Base-by-base conservation (phyloP, 1,284 basidiomycete genomes). In the Boletus albobrunnescens region DNA sequence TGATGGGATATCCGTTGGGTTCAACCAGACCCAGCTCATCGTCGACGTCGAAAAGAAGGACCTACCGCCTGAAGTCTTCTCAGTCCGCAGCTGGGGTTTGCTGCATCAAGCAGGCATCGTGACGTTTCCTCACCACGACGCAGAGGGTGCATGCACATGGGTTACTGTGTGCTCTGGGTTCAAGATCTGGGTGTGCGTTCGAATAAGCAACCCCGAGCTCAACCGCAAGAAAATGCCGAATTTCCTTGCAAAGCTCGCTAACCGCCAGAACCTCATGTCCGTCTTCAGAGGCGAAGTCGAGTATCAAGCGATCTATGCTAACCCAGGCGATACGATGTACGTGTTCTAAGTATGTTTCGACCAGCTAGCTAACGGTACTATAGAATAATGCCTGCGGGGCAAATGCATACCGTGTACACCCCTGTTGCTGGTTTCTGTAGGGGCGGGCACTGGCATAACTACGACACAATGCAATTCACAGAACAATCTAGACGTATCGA, bases 341-440 rank as follows among this genome's bases (percentile, higher is more conserved):
- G 32, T 19, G 4, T 33, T 12, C 7, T 4, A 4, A 19, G 4
- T 8, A 3, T 11, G 1, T 12, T 17, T 19, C 13, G 12, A 2
- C 1, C 2, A 3, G 8, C 2, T n/a, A 31, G n/a, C 14, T 16
- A 17, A 33, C 9, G 0, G 16, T 17, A 17, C 0, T 10, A 1
- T 4, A 33, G 17, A 0, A 33, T 33, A 7, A 33, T 33, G 17
- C 32, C 4, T 1, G 5, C 17, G 2, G 32, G 5, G 0, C 32
- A 33, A 9, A 19, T 33, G 32, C 32, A 33, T 3, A 6, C 11
- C 0, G 17, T 33, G 2, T 33, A 33, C 12, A 33, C 17, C 9
- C 32, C 32, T 11, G 6, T 12, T 0, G 32, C 32, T 4, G 10
- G 16, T 12, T 33, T 33, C 11, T 33, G 10, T 10, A 1, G 10